phyloP scores from a whole-genome alignment of 2,329 filamentous ascomycete species.

The Tolypocladium tropicale region DNA sequence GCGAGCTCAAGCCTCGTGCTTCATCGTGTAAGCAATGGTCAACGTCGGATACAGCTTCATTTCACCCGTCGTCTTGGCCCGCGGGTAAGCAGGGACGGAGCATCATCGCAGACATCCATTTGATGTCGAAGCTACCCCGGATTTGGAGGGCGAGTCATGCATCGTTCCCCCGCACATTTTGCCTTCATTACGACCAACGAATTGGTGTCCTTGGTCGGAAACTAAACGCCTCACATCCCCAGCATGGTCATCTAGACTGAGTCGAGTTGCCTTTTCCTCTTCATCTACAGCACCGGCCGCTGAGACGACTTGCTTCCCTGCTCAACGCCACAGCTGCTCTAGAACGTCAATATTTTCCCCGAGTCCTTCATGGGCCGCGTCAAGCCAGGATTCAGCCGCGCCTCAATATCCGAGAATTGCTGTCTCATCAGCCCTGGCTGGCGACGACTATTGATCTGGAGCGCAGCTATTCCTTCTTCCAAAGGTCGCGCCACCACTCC shows the following conservation, averaged over 20 bases:
- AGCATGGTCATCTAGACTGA: neutral
- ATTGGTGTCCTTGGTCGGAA: neutral
- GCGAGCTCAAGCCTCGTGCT: neutral
- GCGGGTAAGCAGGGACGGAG: too few relatives aligned
- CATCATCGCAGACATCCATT: neutral
- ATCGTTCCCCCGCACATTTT: neutral
- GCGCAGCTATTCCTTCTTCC: constrained; percentile 16
- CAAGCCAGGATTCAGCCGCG: neutral
- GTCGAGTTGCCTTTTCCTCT: neutral
- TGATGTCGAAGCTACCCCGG: neutral
- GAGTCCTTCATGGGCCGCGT: neutral
- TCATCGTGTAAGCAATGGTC: neutral
- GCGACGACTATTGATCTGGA: neutral
- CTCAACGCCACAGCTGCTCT: neutral
- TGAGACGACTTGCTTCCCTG: neutral
- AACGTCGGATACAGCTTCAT: neutral
- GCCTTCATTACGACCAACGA: neutral
- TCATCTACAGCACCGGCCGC: neutral
- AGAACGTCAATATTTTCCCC: neutral
- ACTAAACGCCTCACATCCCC: neutral
- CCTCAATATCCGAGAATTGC: neutral
- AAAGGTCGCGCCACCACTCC: constrained; percentile 85
- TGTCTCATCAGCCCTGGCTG: neutral
- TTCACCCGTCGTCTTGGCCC: neutral
- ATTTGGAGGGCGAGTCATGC: neutral